These are phyloP conservation scores for Penicillium coprophilum DNA, from an alignment of 495 filamentous ascomycete species.

Conservation along the genomic window DNA sequence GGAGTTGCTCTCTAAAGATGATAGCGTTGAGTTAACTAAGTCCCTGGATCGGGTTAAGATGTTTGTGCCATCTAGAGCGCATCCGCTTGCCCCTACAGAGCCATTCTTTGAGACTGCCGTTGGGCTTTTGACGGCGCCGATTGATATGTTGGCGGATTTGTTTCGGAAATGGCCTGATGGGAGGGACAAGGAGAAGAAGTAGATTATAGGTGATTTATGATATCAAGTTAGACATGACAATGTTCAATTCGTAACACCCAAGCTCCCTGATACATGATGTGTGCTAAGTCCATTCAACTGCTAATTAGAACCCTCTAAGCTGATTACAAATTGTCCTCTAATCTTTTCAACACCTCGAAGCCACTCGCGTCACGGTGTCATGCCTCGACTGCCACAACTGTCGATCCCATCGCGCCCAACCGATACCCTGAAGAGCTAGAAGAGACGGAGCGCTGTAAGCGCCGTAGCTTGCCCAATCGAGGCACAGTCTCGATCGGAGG, in stretches of 20 bases:
- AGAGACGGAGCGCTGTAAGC: conserved; percentile 20
- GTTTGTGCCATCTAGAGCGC: conserved; percentile 57
- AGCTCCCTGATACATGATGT: too few relatives aligned
- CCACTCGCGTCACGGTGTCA: neutral
- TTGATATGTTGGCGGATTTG: conserved; percentile 30
- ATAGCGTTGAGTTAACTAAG: conserved; percentile 46
- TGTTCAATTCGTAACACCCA: too few relatives aligned
- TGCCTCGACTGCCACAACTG: conserved; percentile 17
- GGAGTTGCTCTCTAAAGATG: conserved; percentile 34
- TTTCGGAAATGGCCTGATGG: conserved; percentile 33
- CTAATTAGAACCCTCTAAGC: neutral
- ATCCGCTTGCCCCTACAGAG: conserved; percentile 41
- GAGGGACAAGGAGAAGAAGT: neutral
- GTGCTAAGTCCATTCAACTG: neutral
- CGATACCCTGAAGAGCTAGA: conserved; percentile 14
- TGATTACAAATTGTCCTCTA: neutral
- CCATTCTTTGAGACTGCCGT: conserved; percentile 30
- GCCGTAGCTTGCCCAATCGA: conserved; percentile 19
- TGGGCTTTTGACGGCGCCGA: conserved; percentile 26
- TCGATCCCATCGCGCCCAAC: conserved; percentile 15
- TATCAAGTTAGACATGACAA: too few relatives aligned
- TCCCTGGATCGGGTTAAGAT: conserved; percentile 57
- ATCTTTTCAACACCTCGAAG: neutral
- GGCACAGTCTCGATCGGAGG: conserved; percentile 4
- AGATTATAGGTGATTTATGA: neutral